Base-by-base conservation (phyloP, 768 basidiomycete species). In the Cyclocybe aegerita region DNA sequence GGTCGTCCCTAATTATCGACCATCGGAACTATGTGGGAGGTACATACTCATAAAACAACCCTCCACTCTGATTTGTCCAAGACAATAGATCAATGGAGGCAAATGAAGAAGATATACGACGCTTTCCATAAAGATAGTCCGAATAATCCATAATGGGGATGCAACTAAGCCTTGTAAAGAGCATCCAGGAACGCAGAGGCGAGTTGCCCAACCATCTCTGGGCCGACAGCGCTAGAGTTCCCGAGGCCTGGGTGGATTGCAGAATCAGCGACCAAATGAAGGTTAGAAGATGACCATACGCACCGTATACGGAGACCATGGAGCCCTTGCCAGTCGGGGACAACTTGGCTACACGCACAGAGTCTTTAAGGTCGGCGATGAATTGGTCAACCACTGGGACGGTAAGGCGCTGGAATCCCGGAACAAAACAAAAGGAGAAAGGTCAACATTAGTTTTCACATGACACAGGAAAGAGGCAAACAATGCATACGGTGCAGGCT, bases 241-340 rank as follows among this genome's bases (percentile, higher is more conserved):
- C 91, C 90, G 23, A 94, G 72, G 60, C 92, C 90, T 93, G 52
- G 45, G 33, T 36, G 49, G 35, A n/a, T 48, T 39, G 16, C 47
- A 48, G 49, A 11, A 44, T 8, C 17, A 29, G 48, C 31, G 39
- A 44, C 16, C 30, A 29, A 35, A 23, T 29, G 10, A 36, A 11
- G 41, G 31, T 35, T 23, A 8, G 33, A 17, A 23, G 34, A 45
- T 29, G 48, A 37, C 47, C 23, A 59, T 37, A 72, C 82, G 48
- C 52, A 94, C 94, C 94, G 62, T 97, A 98, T 9, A 98, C 64
- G 10, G 86, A 79, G 3, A 97, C 93, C 93, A 98, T 95, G 30
- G 82, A 82, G 7, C 96, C 96, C 60, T 86, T 81, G 5, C 87
- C 86, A 30, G 74, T 72, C 0, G 89, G 85, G 12, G 73, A 69